Percentiles rank a stretch among this genome's conserved stretches.
phyloP scores from a whole-genome alignment of 768 basidiomycete species.

The Suillus paluster region DNA sequence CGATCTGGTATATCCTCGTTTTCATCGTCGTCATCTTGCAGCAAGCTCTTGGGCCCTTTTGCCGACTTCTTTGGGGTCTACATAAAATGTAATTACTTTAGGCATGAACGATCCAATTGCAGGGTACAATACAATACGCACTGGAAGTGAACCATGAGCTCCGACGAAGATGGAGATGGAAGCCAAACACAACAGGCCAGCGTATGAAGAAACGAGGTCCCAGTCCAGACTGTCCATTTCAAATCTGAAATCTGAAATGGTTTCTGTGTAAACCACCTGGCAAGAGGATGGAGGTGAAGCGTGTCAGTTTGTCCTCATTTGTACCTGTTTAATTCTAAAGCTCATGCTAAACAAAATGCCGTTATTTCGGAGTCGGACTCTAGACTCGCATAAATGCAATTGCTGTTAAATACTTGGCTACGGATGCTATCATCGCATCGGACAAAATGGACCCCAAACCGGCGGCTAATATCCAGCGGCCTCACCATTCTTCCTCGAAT shows the following conservation, averaged over 20 bases:
- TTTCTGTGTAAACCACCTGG: not conserved
- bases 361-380: too few species aligned
- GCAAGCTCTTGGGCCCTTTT: slow-evolving; percentile 1
- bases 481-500: slow-evolving; percentile 92
- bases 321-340: slow-evolving; percentile 21
- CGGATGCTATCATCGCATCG: not conserved
- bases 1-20: slow-evolving; percentile 63
- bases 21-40: slow-evolving; percentile 53
- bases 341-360: slow-evolving; percentile 19
- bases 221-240: slow-evolving; percentile 43
- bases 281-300: too few species aligned
- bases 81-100: not conserved
- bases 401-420: not conserved
- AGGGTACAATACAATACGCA: slow-evolving; percentile 37
- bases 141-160: slow-evolving; percentile 69
- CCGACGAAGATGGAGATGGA: slow-evolving; percentile 71
- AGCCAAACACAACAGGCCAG: slow-evolving; percentile 68
- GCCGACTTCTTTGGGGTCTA: not conserved
- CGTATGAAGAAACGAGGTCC: slow-evolving; percentile 70
- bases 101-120: not conserved
- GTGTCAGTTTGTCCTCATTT: slow-evolving; percentile 19
- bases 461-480: slow-evolving; percentile 75
- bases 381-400: not conserved
- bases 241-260: slow-evolving; percentile 9
- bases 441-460: not conserved